Evolutionary conservation across 805 yeast genomes (phyloP), one percentile per base, ranked within the genome.

Genomic region (Nakazawaea molendinolei): DNA sequence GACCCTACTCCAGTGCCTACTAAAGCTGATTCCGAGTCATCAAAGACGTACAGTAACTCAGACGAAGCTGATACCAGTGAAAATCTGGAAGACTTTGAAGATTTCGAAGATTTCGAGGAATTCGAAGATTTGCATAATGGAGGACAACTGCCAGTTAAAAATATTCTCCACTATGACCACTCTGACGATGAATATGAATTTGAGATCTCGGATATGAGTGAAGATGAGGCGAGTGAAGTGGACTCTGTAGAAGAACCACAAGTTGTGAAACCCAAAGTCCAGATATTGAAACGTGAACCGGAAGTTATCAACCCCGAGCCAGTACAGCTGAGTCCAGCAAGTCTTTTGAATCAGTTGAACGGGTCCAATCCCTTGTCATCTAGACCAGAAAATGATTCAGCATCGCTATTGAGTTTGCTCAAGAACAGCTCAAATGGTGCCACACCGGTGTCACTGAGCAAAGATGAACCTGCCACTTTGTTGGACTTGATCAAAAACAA

Each of bases 61-160:
- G n/a, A n/a, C n/a, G n/a, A n/a, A n/a, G n/a, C n/a, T n/a, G n/a
- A n/a, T n/a, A n/a, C n/a, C n/a, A n/a, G n/a, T n/a, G n/a, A n/a
- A n/a, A n/a, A n/a, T n/a, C n/a, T n/a, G 15, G 18, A 30, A 23
- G 36, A 33, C 8, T 36, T 25, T 19, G 39, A 36, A 20, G 36
- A 37, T 31, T 37, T 31, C 30, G 40, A 37, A 31, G 34, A 31
- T 36, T 36, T 36, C 13, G 35, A 31, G 13, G 33, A 31, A 5
- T 21, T 26, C 27, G 31, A 27, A 8, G 15, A 21, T 6, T 10
- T 20, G 9, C 10, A 15, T 5, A 20, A 12, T 7, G 22, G 14
- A 8, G 9, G 16, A n/a, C 19, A 24, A 15, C 25, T 15, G 8
- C 24, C n/a, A 5, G 28, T 10, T 5, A 17, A 26, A 5, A 31